Evolutionary conservation across 805 yeast genomes (phyloP), one percentile per base, ranked within the genome.

Genomic region (Suhomyces kilbournensis): DNA sequence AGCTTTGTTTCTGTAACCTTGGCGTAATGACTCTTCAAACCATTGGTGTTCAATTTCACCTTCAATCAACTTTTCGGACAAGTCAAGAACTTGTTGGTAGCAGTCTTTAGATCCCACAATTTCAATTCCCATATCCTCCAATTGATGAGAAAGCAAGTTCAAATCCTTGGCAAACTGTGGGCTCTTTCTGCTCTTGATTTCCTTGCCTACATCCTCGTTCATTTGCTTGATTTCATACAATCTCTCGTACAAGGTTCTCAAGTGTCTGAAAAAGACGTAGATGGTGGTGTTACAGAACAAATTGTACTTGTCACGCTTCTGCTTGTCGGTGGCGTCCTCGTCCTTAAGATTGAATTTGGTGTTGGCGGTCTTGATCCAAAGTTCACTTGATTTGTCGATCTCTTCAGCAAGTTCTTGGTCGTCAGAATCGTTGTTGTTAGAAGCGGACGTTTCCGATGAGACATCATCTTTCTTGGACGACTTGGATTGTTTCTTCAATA

Each of bases 21-120:
- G 97, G 56, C 99, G 89, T 53, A 94, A 72, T 15, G 96, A 82
- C 69, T 94, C 99, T 73, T 94, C 99, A 68, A 88, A 96, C 87
- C 91, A 85, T 68, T 87, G 94, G 56, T 90, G 96, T 64, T 94
- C 99, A 47, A 94, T 72, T 35, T 90, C 94, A 26, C 96, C 96
- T 58, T 90, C 94, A 57, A 94, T 86, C 48, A 90, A 75, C 57
- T 83, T 81, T 58, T 83, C 90, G 53, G 96, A 82, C 51, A 94
- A 76, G 2, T 74, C 76, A 53, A 94, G 74, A n/a, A 90, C 80
- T 68, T 93, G 97, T 34, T 77, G 73, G 68, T 94, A 94, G 35
- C 90, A 84, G 62, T 85, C 83, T 23, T 77, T 78, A 17, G 63
- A 53, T 15, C 88, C 90, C 34, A 74, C 75, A 60, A 92, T 86